Conservation (phyloP, 192 early-diverging fungal genomes). For the Entophlyctis helioformis region DNA sequence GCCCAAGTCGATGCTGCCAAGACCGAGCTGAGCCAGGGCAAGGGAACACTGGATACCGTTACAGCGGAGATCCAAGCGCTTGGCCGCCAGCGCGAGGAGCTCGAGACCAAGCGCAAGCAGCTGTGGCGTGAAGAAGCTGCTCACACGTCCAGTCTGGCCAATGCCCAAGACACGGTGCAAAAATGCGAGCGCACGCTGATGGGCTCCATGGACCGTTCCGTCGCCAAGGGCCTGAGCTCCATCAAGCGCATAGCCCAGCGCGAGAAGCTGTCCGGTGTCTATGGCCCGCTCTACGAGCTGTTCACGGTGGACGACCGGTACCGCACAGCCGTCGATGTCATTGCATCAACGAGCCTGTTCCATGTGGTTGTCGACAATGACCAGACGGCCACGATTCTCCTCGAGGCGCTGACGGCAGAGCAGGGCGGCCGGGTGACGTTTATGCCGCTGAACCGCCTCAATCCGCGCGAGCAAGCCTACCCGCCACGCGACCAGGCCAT, state of each 20-base stretch:
- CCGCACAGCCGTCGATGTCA: conserved; percentile 76
- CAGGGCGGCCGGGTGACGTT: conserved; percentile 81
- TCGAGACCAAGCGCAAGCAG: too few species aligned
- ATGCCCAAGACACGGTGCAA: conserved; percentile 60
- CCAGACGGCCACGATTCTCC: conserved; percentile 64
- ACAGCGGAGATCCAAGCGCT: too few species aligned
- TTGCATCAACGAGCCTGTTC: conserved; percentile 81
- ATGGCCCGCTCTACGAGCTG: conserved; percentile 86
- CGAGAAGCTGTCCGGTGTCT: conserved; percentile 55
- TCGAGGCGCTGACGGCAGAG: conserved; percentile 41
- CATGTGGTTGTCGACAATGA: conserved; percentile 95
- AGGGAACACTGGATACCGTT: too few species aligned
- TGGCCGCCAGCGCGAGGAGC: too few species aligned
- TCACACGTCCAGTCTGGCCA: conserved; percentile 50
- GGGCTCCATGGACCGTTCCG: conserved; percentile 71
- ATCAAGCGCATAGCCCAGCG: conserved; percentile 55
- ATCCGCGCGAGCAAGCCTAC: conserved; percentile 38
- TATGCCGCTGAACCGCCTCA: conserved; percentile 87
- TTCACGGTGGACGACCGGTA: conserved; percentile 79
- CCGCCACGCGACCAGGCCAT: conserved; percentile 60
- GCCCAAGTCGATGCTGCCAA: too few species aligned
- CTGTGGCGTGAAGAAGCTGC: conserved; percentile 83
- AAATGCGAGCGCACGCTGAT: conserved; percentile 61
- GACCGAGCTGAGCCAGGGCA: too few species aligned
- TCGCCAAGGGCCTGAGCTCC: conserved; percentile 63